phyloP scores from a whole-genome alignment of 495 filamentous ascomycete species.

The Annulohypoxylon nitens region DNA sequence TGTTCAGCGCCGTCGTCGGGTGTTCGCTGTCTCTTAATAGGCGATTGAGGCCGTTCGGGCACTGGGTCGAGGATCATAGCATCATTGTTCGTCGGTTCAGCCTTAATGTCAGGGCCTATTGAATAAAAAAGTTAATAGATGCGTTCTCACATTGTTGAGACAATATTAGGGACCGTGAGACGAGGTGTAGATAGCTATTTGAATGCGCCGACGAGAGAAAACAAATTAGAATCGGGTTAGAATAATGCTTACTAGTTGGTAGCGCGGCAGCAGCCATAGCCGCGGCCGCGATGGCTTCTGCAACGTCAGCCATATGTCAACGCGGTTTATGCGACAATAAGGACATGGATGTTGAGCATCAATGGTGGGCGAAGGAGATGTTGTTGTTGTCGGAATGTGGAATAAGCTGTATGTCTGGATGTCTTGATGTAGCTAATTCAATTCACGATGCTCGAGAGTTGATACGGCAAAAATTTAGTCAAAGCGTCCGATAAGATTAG shows the following conservation, averaged over 20 bases:
- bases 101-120: constrained; percentile 46
- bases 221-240: background rate
- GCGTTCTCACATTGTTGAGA: background rate
- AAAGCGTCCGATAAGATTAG: constrained; percentile 53
- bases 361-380: constrained; percentile 31
- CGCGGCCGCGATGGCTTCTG: constrained; percentile 51
- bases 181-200: constrained; percentile 8
- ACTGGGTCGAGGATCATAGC: constrained; percentile 45
- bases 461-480: constrained; percentile 55
- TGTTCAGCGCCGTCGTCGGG: constrained; percentile 47
- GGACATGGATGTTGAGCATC: constrained; percentile 25
- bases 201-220: background rate
- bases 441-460: background rate
- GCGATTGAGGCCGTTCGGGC: constrained; percentile 39
- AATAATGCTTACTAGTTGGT: constrained; percentile 46
- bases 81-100: constrained; percentile 39
- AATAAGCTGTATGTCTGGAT: constrained; percentile 28
- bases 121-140: constrained; percentile 23
- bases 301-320: constrained; percentile 51
- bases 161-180: background rate
- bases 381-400: background rate
- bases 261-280: constrained; percentile 48
- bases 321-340: constrained; percentile 30
- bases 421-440: background rate
- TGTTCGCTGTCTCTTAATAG: constrained; percentile 54